These are phyloP conservation scores for Hyphopichia wangnamkhiaoensis DNA, from an alignment of 1,139 yeast species.

Conservation along the genomic window DNA sequence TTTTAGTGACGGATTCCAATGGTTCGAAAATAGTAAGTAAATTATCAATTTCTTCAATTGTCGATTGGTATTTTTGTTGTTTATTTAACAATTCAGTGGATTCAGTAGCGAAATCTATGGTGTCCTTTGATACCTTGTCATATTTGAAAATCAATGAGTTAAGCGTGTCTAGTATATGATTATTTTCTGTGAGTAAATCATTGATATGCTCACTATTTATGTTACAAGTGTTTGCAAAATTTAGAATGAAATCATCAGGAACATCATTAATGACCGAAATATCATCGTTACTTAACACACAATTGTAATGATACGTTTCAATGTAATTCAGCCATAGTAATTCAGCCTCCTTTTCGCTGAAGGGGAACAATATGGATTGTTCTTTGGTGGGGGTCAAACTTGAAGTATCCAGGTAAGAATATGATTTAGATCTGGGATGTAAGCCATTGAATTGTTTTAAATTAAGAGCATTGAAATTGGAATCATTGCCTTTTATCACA, in stretches of 20 bases:
- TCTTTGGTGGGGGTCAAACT: neutral
- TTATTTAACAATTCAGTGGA: conserved; percentile 56
- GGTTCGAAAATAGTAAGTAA: conserved; percentile 66
- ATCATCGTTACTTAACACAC: conserved; percentile 32
- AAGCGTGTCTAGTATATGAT: conserved; percentile 40
- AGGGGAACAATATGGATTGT: conserved; percentile 30
- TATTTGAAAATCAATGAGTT: conserved; percentile 50
- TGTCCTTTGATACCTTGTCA: conserved; percentile 57
- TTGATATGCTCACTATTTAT: conserved; percentile 34
- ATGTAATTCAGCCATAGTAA: conserved; percentile 32
- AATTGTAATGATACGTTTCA: conserved; percentile 38
- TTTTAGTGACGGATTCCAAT: conserved; percentile 67
- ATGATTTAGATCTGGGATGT: conserved; percentile 20
- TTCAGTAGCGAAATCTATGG: conserved; percentile 62
- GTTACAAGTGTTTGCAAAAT: conserved; percentile 44
- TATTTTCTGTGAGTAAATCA: conserved; percentile 42
- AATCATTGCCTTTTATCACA: neutral
- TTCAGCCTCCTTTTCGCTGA: conserved; percentile 35
- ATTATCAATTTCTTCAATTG: conserved; percentile 50
- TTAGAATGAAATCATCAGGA: conserved; percentile 30
- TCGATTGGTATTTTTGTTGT: conserved; percentile 43
- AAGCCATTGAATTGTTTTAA: neutral
- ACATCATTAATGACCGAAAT: conserved; percentile 33
- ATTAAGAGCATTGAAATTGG: conserved; percentile 2
- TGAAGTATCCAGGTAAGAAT: neutral